These are phyloP conservation scores for Xylaria sp. DNA, from an alignment of 2,329 filamentous ascomycete genomes.

Conservation along the genomic window DNA sequence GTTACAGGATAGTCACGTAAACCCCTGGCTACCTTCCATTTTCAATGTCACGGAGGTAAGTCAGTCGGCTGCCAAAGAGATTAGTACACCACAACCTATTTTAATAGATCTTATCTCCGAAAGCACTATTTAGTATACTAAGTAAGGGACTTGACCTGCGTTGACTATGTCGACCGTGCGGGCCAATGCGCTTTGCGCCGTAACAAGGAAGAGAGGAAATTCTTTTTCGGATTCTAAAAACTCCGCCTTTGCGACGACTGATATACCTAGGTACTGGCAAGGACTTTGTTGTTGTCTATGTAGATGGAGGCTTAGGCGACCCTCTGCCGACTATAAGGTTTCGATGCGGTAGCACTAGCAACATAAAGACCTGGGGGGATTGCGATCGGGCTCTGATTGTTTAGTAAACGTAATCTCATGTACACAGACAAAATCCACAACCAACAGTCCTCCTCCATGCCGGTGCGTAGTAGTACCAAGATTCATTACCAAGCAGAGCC, in stretches of 20 bases:
- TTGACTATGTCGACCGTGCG: conserved; percentile 1
- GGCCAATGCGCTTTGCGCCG: conserved; percentile 8
- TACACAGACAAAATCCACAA: neutral
- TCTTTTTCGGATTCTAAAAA: conserved; percentile 1
- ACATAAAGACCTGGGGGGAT: too few species aligned
- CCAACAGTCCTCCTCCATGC: neutral
- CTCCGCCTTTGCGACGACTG: neutral
- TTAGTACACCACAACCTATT: neutral
- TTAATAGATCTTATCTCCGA: conserved; percentile 25
- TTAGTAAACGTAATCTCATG: conserved; percentile 17
- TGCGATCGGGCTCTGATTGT: neutral
- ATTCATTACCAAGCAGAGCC: conserved; percentile 27
- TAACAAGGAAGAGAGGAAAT: neutral
- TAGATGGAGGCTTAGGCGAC: neutral
- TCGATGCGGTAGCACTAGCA: neutral
- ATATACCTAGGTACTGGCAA: too few species aligned
- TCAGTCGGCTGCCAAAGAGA: too few species aligned
- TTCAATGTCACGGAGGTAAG: too few species aligned
- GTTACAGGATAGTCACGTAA: too few species aligned
- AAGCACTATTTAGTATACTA: conserved; percentile 33
- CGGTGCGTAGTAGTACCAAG: neutral
- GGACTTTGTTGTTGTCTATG: too few species aligned
- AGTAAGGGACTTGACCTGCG: conserved; percentile 9
- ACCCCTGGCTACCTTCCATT: too few species aligned
- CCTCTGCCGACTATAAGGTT: neutral